Conservation (phyloP, 495 filamentous ascomycete genomes). For the Gamarada debralockiae region DNA sequence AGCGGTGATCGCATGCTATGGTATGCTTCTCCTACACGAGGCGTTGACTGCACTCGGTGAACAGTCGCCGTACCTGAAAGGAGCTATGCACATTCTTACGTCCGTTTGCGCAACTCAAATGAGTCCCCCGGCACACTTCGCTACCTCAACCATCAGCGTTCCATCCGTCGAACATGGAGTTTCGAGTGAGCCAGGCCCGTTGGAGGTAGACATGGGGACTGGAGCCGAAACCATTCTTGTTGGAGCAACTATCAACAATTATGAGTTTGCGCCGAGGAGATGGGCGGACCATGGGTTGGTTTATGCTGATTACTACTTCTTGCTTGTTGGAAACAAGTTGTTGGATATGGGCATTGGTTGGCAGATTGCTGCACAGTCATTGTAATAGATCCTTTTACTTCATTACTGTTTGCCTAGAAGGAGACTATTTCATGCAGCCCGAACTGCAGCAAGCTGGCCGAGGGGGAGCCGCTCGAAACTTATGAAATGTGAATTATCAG, state of each 20-base stretch:
- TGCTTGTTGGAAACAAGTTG: constrained; percentile 33
- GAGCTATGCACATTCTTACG: constrained; percentile 26
- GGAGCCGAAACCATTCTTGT: constrained; percentile 19
- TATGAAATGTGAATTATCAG: no score
- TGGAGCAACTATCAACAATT: constrained; percentile 32
- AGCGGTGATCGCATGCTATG: constrained; percentile 31
- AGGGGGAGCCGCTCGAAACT: no score
- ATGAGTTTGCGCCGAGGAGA: constrained; percentile 21
- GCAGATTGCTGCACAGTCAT: no score
- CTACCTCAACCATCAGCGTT: constrained; percentile 2
- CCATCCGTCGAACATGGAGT: background rate
- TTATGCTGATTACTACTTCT: constrained; percentile 39
- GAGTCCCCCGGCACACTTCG: constrained; percentile 12
- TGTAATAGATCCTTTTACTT: background rate
- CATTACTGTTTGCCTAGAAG: no score
- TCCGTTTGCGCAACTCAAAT: constrained; percentile 26
- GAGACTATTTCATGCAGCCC: no score
- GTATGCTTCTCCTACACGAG: constrained; percentile 30
- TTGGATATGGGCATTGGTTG: constrained; percentile 7
- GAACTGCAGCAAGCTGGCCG: no score
- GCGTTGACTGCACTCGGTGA: constrained; percentile 13
- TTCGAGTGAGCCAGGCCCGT: background rate
- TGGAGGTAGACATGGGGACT: constrained; percentile 7
- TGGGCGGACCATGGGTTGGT: constrained; percentile 35
- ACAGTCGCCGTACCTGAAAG: constrained; percentile 25